Base-by-base conservation (phyloP, 192 early-diverging fungal species). In the Coemansia guatemalensis region DNA sequence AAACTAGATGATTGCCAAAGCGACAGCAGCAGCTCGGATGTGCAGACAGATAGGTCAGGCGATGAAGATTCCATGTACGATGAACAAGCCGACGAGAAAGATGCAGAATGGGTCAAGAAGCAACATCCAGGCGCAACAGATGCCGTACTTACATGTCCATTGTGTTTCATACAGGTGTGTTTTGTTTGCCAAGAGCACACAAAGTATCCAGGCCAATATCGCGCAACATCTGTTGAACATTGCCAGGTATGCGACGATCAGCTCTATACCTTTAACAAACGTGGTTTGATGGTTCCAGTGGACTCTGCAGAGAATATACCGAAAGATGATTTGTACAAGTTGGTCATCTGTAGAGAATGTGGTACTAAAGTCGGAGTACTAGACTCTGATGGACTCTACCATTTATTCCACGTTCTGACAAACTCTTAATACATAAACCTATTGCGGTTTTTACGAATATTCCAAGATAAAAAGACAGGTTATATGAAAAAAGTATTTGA, bases 121-220 rank as follows among this genome's bases (percentile, higher is more conserved):
- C 49, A 54, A 32, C 56, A 67, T 23, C 74, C 74, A 9, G 74
- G 69, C 0, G 24, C 30, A 14, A 74, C 68, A 1, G 77, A 80
- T 35, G 77, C 77, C 2, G 62, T 80, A n/a, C 77, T 80, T 17
- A 64, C 71, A 3, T 80, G 77, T 41, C 71, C 77, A 17, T 39
- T 53, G 44, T 80, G 77, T 65, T 74, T 80, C 17, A 62, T 52
- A 8, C 77, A 80, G 55, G 58, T 80, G 29, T 80, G 77, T 52
- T 74, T 80, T 65, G 64, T 67, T 7, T 80, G 77, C 35, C 77
- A 80, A 51, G 51, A 32, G 3, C 77, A 80, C 11, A 29, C 64
- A 1, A 24, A 57, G 1, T 80, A 47, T 39, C n/a, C 49, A 0
- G 72, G 69, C 24, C 77, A 80, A 68, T 80, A 57, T 53, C 60